Conservation (phyloP, 208 protist species). For the Endotrypanum monterogeii region DNA sequence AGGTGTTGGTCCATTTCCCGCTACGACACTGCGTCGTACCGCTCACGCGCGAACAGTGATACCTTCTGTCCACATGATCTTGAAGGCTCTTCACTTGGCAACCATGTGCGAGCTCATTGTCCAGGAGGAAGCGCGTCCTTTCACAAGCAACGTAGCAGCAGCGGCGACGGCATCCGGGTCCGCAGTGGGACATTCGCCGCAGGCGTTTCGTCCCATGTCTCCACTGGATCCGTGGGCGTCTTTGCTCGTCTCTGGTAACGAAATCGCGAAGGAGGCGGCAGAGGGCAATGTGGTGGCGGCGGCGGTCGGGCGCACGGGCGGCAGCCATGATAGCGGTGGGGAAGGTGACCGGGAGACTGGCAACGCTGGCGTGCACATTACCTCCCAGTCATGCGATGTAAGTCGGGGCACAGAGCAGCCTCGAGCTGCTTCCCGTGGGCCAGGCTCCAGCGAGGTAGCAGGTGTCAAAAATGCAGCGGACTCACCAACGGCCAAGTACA, state of each 20-base stretch:
- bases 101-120: constrained; percentile 49
- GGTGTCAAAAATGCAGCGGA: not conserved
- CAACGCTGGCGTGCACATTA: constrained; percentile 18
- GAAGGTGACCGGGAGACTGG: constrained; percentile 1
- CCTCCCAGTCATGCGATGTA: constrained; percentile 2
- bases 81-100: constrained; percentile 81
- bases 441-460: not conserved
- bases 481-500: not conserved
- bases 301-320: not conserved
- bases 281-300: not conserved
- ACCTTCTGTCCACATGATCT: constrained; percentile 64
- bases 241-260: not conserved
- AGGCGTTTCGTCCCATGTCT: not conserved
- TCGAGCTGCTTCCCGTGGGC: not conserved
- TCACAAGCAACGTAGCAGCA: not conserved
- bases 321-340: not conserved
- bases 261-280: not conserved
- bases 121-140: constrained; percentile 16
- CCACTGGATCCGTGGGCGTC: not conserved
- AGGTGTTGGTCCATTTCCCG: constrained; percentile 73
- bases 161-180: no score
- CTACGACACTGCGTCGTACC: constrained; percentile 50
- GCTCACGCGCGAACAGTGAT: constrained; percentile 72
- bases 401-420: constrained; percentile 9
- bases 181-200: not conserved